Evolutionary conservation across 2,329 filamentous ascomycete species (phyloP).

Genomic region (Colletotrichum sp.): DNA sequence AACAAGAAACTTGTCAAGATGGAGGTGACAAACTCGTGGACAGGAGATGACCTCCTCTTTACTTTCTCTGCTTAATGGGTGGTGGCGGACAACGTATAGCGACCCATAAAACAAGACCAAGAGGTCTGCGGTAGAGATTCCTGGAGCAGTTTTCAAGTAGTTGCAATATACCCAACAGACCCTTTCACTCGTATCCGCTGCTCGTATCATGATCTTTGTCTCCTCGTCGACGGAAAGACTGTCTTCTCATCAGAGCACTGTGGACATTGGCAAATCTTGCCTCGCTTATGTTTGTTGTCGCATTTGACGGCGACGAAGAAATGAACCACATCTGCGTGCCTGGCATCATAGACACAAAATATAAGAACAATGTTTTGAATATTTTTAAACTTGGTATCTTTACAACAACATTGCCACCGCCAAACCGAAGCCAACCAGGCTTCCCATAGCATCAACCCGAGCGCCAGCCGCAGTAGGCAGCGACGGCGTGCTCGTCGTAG

Average conservation of each 20-base stretch:
- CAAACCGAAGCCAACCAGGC: not conserved
- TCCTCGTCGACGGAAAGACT: not conserved
- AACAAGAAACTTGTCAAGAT: not conserved
- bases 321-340: too few relatives aligned
- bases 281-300: rapidly evolving
- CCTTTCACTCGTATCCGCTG: not conserved
- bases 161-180: not conserved
- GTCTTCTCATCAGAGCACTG: rapidly evolving
- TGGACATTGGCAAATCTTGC: not conserved
- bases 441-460: not conserved
- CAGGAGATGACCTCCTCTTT: not conserved
- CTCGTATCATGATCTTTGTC: not conserved
- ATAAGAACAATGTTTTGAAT: too few relatives aligned
- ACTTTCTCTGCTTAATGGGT: not conserved
- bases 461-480: constrained; percentile 1
- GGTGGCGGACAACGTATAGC: not conserved
- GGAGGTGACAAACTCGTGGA: not conserved
- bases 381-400: not conserved
- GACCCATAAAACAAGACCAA: not conserved
- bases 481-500: not conserved
- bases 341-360: too few relatives aligned
- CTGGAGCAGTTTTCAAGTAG: not conserved
- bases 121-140: not conserved
- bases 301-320: too few relatives aligned
- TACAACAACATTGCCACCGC: not conserved